Evolutionary conservation across 768 basidiomycete genomes (phyloP), one percentile per base, ranked within the genome.

Genomic region (Suillus plorans): DNA sequence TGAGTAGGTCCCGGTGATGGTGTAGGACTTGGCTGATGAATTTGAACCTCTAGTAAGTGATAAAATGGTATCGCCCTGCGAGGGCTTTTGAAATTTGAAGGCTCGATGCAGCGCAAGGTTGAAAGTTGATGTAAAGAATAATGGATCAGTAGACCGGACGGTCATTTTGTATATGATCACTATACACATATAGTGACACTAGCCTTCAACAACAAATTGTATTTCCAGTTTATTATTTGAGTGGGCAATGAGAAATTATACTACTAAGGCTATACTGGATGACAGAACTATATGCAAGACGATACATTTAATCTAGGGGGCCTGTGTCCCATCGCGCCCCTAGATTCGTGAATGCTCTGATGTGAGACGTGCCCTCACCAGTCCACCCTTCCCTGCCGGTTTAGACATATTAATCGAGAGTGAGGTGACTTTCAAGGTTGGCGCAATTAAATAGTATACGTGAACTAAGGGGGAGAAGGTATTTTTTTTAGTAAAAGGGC

Each of bases 241-340:
- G 8, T 47, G 45, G 20, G 45, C 10, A n/a, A n/a, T 10, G 45
- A 47, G n/a, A n/a, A 45, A 45, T n/a, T n/a, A 12, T n/a, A n/a
- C n/a, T 10, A n/a, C 10, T n/a, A 9, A n/a, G 45, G 12, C 1
- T 47, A 5, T 47, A n/a, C 10, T n/a, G 3, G 45, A 47, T 47
- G 4, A 47, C 10, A 47, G 16, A 41, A 37, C 36, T 37, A 9
- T 12, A 37, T 37, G 9, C 3, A 12, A 37, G 9, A 37, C 14
- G 6, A 41, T 41, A 16, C 14, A 41, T 16, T 16, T 41, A 6
- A 41, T 16, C 5, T 41, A 5, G 5, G 10, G 4, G 16, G 5
- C 14, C 16, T 41, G 41, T 41, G 16, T 41, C 41, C 41, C 5
- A 16, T 5, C 41, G 80, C 1, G 36, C 36, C 31, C 5, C 31